Percentiles rank a stretch among this genome's conserved stretches.
Conservation (phyloP, 1,139 yeast species). For the Geotrichum europaeum region DNA sequence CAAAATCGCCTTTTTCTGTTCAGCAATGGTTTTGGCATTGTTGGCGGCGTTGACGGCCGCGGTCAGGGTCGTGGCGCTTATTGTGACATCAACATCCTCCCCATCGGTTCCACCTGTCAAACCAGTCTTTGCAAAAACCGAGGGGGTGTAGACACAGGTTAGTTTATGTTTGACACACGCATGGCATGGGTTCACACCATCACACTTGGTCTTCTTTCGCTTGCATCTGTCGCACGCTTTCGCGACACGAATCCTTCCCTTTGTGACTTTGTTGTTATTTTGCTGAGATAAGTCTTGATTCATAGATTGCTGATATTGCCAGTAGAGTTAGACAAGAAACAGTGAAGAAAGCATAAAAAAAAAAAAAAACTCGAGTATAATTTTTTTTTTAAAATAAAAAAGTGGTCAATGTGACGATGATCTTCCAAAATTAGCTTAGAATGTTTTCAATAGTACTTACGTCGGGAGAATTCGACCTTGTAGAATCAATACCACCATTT, state of each 20-base stretch:
- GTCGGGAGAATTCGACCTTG: neutral
- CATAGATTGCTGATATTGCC: neutral
- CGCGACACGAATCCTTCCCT: slow-evolving; percentile 35
- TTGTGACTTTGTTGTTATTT: neutral
- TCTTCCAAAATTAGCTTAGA: too few relatives aligned
- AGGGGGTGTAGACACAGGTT: slow-evolving; percentile 37
- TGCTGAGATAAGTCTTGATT: neutral
- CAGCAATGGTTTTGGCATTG: slow-evolving; percentile 8
- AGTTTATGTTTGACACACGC: slow-evolving; percentile 44
- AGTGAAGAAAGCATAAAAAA: neutral
- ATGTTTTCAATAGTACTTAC: too few relatives aligned
- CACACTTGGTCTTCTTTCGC: slow-evolving; percentile 55
- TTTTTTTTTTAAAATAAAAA: too few relatives aligned
- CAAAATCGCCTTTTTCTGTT: slow-evolving; percentile 4
- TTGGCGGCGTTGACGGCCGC: slow-evolving; percentile 1
- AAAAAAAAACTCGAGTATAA: too few relatives aligned
- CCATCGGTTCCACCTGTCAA: neutral
- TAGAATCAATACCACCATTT: neutral
- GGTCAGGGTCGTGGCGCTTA: slow-evolving; percentile 1
- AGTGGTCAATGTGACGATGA: too few relatives aligned
- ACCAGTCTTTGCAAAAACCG: neutral
- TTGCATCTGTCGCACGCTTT: slow-evolving; percentile 60
- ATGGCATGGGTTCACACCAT: slow-evolving; percentile 51
- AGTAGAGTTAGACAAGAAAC: neutral
- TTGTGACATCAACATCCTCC: neutral